Evolutionary conservation across 2,329 filamentous ascomycete genomes (phyloP).

Genomic region (Fusarium avenaceum): DNA sequence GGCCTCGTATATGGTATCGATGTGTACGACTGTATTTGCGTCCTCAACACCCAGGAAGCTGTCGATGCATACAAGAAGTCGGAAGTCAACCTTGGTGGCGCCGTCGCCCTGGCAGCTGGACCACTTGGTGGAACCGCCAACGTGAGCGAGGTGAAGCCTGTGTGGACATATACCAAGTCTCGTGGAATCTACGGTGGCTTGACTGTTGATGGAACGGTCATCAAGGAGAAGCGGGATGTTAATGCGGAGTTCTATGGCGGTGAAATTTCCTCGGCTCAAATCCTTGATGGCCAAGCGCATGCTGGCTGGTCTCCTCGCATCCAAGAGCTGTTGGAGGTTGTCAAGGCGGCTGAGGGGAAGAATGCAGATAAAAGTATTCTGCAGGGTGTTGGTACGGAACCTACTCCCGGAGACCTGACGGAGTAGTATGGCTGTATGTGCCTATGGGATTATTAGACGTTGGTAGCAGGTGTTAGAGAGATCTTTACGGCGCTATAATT

Average conservation of each 20-base stretch:
- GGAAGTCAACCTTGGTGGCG: conserved; percentile 17
- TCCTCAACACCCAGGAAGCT: conserved; percentile 14
- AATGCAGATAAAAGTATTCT: not conserved
- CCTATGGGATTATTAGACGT: no score
- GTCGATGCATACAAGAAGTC: conserved; percentile 13
- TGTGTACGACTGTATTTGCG: conserved; percentile 16
- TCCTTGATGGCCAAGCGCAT: not conserved
- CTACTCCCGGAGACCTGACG: not conserved
- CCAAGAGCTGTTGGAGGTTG: not conserved
- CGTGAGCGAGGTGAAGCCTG: conserved; percentile 7
- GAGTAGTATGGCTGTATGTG: not conserved
- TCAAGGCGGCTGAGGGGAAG: conserved; percentile 7
- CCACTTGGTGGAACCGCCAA: conserved; percentile 7
- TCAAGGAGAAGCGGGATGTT: conserved; percentile 8
- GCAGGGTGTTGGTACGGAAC: not conserved
- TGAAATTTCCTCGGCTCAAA: conserved; percentile 1
- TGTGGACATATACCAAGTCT: conserved; percentile 19
- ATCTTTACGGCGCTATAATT: no score
- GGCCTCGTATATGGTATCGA: conserved; percentile 22
- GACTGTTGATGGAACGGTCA: conserved; percentile 14
- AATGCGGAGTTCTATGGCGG: conserved; percentile 3
- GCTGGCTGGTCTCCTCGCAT: not conserved
- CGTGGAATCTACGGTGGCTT: conserved; percentile 16
- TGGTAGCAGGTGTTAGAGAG: no score
- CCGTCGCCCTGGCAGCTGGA: conserved; percentile 11